Conservation (phyloP, 2,329 filamentous ascomycete species). For the Thelonectria blattea region DNA sequence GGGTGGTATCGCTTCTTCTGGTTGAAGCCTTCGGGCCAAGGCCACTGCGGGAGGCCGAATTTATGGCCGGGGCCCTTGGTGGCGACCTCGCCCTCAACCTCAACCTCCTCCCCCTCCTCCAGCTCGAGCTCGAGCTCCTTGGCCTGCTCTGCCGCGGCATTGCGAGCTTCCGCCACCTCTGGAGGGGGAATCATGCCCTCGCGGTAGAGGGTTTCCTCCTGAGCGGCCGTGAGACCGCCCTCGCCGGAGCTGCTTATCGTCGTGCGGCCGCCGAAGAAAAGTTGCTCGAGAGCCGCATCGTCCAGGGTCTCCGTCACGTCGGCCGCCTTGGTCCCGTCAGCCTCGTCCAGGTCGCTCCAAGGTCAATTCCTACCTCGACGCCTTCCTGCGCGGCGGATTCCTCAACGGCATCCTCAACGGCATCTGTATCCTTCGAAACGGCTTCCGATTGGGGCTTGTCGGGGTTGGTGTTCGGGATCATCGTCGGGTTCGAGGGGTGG, state of each 20-base stretch:
- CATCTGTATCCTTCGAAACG: slow-evolving; percentile 5
- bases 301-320: slow-evolving; percentile 37
- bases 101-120: slow-evolving; percentile 22
- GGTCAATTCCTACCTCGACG: slow-evolving; percentile 34
- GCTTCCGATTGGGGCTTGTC: slow-evolving; percentile 18
- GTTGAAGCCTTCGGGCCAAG: slow-evolving; percentile 66
- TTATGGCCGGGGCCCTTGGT: slow-evolving; percentile 67
- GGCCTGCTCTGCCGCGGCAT: slow-evolving; percentile 32
- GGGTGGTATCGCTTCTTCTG: slow-evolving; percentile 86
- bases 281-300: slow-evolving; percentile 45
- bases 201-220: slow-evolving; percentile 51
- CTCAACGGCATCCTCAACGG: slow-evolving; percentile 4
- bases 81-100: not conserved
- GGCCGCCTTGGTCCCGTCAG: slow-evolving; percentile 29
- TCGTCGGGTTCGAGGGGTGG: slow-evolving; percentile 31
- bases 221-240: slow-evolving; percentile 49
- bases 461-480: slow-evolving; percentile 26
- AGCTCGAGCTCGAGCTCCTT: slow-evolving; percentile 19
- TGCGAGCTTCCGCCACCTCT: slow-evolving; percentile 41
- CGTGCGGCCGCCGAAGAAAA: slow-evolving; percentile 45
- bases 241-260: slow-evolving; percentile 39
- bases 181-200: slow-evolving; percentile 49
- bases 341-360: slow-evolving; percentile 13
- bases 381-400: slow-evolving; percentile 16
- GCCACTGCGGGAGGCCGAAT: slow-evolving; percentile 73